Evolutionary conservation across 2,329 filamentous ascomycete genomes (phyloP).

Genomic region (Monosporascus sp.): DNA sequence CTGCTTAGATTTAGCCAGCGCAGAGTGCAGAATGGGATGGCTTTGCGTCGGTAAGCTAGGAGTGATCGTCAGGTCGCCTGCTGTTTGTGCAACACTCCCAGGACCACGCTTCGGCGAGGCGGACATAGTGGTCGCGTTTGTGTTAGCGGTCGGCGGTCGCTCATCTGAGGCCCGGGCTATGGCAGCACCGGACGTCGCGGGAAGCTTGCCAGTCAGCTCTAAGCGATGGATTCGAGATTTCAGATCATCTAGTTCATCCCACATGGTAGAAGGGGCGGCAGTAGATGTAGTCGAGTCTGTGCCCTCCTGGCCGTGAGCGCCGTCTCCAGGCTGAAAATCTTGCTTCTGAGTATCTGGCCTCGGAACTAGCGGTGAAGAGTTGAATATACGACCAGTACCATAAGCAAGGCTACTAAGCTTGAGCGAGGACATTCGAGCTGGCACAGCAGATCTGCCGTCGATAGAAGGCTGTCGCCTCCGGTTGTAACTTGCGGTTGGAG

Average conservation of each 20-base stretch:
- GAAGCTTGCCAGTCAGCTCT: conserved; percentile 83
- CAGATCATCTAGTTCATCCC: conserved; percentile 94
- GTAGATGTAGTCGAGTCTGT: conserved; percentile 87
- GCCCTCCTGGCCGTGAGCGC: conserved; percentile 50
- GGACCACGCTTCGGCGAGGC: conserved; percentile 76
- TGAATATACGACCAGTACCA: conserved; percentile 42
- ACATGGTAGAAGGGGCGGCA: conserved; percentile 85
- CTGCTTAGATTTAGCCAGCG: conserved; percentile 71
- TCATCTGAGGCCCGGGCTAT: conserved; percentile 72
- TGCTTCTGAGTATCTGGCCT: conserved; percentile 34
- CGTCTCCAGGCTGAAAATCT: conserved; percentile 32
- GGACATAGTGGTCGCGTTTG: conserved; percentile 77
- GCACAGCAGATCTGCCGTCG: conserved; percentile 35
- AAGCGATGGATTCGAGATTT: conserved; percentile 89
- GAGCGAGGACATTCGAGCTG: conserved; percentile 39
- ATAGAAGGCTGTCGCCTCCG: conserved; percentile 42
- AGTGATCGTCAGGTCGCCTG: conserved; percentile 29
- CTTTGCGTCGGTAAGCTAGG: conserved; percentile 48
- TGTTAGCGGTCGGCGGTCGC: conserved; percentile 83
- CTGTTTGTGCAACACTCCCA: conserved; percentile 39
- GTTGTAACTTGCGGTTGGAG: conserved; percentile 12
- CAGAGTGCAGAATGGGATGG: conserved; percentile 75
- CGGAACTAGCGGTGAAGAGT: conserved; percentile 56
- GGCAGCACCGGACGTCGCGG: conserved; percentile 74
- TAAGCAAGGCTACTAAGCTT: conserved; percentile 34